Base-by-base conservation (phyloP, 2,329 filamentous ascomycete species). In the Graphiopsis chlorocephala region DNA sequence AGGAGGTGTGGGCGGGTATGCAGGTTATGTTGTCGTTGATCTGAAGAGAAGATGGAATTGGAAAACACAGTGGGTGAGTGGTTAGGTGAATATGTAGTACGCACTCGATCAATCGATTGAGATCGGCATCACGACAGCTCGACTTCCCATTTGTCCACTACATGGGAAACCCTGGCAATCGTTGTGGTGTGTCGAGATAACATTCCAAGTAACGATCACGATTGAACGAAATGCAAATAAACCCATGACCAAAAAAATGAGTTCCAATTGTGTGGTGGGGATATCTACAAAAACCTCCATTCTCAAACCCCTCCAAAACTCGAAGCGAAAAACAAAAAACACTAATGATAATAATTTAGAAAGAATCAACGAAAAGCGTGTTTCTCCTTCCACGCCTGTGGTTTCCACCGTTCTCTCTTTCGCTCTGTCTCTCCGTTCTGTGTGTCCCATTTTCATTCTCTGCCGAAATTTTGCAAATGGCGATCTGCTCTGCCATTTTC, bases 1-100 rank as follows among this genome's bases (percentile, higher is more conserved):
- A 62, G 48, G 59, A 62, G 33, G 23, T 53, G 11, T 62, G 59
- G 59, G 59, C 78, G 17, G 82, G 77, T 47, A 65, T 72, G n/a
- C 68, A 68, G 60, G 67, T 70, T 15, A 63, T 68, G 62, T 26
- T 70, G 10, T 61, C 63, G 50, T 63, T 55, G 17, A 66, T 68
- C 20, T 68, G 56, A 64, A 52, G 2, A 15, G 11, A 15, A 11
- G 7, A 12, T 11, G 12, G 12, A 5, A 17, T 50, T 38, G 35
- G 15, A 38, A 17, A 38, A 7, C 4, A 38, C 35, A 4, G n/a
- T n/a, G 14, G 35, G 15, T 5, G 15, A n/a, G 7, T n/a, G 35
- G 35, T n/a, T 7, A 38, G 15, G 7, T n/a, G 35, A 38, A n/a
- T n/a, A n/a, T n/a, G n/a, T 35, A 15, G 14, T 35, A 15, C 33